Conservation (phyloP, 2,329 filamentous ascomycete genomes). For the Penicillium sclerotigenum region DNA sequence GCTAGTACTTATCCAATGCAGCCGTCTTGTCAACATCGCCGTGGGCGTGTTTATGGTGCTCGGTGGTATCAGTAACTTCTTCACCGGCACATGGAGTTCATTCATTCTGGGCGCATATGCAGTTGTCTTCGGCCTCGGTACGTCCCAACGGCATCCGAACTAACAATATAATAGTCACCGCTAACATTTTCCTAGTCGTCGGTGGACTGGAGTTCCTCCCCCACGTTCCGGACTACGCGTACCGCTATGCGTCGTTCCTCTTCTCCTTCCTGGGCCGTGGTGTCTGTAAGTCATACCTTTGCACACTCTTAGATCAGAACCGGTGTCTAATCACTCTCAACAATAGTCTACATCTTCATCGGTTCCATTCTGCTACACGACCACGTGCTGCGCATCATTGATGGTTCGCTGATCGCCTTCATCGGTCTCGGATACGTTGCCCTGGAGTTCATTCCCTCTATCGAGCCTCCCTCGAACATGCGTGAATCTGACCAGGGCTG, state of each 20-base stretch:
- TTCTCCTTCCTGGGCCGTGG: conserved; percentile 97
- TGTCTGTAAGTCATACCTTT: conserved; percentile 67
- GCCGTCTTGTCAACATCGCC: conserved; percentile 90
- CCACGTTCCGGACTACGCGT: conserved; percentile 84
- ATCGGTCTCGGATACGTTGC: conserved; percentile 74
- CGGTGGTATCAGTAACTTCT: conserved; percentile 62
- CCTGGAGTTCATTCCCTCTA: conserved; percentile 73
- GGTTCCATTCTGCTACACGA: conserved; percentile 77
- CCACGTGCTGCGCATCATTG: conserved; percentile 65
- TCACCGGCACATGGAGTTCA: conserved; percentile 50
- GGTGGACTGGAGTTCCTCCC: conserved; percentile 75
- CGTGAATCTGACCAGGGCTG: conserved; percentile 71
- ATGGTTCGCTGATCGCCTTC: conserved; percentile 73
- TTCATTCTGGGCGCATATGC: conserved; percentile 83
- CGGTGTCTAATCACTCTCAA: conserved; percentile 4
- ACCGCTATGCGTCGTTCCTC: conserved; percentile 93
- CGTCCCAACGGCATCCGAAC: conserved; percentile 29
- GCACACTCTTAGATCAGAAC: too few species aligned
- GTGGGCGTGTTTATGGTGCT: conserved; percentile 84
- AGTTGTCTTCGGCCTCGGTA: conserved; percentile 84
- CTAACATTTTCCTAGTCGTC: conserved; percentile 51
- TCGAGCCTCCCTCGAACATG: conserved; percentile 79
- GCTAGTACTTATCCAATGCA: conserved; percentile 41
- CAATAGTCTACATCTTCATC: conserved; percentile 88
- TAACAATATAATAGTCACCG: conserved; percentile 17